Evolutionary conservation across 768 basidiomycete genomes (phyloP).

Genomic region (Candolleomyces aberdarensis): DNA sequence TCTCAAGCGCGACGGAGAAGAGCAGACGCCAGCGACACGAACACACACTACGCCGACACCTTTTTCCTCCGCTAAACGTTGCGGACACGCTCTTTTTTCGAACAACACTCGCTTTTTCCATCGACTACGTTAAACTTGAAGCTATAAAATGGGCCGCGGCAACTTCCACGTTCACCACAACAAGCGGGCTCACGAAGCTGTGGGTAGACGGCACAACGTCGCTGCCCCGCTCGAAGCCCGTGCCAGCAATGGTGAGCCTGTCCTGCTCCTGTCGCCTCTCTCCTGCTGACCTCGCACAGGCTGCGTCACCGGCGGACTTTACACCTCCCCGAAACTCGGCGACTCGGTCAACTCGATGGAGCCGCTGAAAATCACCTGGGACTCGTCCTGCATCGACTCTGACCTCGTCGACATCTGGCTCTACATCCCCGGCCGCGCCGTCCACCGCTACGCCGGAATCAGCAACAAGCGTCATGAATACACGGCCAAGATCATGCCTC

Average conservation of each 20-base stretch:
- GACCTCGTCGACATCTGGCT: constrained; percentile 65
- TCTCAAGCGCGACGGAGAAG: no score
- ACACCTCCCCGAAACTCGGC: constrained; percentile 50
- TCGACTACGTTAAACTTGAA: no score
- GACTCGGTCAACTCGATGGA: constrained; percentile 42
- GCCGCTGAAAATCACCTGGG: constrained; percentile 55
- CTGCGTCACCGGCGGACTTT: constrained; percentile 60
- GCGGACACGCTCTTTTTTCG: no score
- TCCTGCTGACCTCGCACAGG: constrained; percentile 21
- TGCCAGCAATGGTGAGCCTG: background rate
- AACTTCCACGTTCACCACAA: no score
- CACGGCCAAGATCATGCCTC: constrained; percentile 47
- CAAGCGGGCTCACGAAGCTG: no score
- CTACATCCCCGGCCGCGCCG: constrained; percentile 43
- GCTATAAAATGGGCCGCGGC: no score
- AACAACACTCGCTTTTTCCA: no score
- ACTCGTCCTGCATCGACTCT: constrained; percentile 52
- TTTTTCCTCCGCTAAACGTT: no score
- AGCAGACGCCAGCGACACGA: no score
- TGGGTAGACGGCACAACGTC: no score
- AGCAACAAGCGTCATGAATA: constrained; percentile 47
- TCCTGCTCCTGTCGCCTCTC: background rate
- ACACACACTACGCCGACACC: no score
- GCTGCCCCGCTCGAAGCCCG: background rate
- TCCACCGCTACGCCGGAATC: constrained; percentile 60